These are phyloP conservation scores for Lactarius quietus DNA, from an alignment of 768 basidiomycete species.

Conservation along the genomic window DNA sequence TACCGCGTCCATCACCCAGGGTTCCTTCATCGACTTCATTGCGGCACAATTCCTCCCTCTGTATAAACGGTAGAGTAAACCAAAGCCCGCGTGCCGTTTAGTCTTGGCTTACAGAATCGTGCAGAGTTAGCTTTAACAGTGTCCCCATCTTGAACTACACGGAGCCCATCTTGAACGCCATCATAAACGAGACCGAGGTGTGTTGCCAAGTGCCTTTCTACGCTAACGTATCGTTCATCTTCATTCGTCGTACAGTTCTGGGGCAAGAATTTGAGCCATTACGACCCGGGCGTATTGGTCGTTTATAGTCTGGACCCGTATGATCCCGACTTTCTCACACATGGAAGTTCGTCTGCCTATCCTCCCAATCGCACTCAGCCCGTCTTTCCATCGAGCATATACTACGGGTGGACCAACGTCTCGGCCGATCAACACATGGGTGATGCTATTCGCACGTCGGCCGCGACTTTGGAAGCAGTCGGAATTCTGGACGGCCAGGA, in stretches of 20 bases:
- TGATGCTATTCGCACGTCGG: conserved; percentile 5
- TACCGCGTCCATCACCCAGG: neutral
- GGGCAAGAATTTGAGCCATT: neutral
- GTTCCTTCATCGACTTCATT: conserved; percentile 2
- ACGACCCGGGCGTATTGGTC: neutral
- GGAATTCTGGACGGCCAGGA: conserved; percentile 12
- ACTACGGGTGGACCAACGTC: neutral
- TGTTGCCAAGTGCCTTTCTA: neutral
- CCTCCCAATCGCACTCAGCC: conserved; percentile 7
- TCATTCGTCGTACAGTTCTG: neutral
- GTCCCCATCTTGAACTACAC: conserved; percentile 6
- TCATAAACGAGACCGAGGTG: conserved; percentile 13
- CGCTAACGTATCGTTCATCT: neutral
- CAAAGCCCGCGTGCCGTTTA: neutral
- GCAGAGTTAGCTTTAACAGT: neutral
- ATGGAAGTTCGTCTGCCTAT: conserved; percentile 9
- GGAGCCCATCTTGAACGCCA: conserved; percentile 2
- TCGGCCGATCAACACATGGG: conserved; percentile 1
- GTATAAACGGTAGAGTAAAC: neutral
- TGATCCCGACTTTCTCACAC: conserved; percentile 6
- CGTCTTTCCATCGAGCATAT: conserved; percentile 1
- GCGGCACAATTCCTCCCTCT: neutral
- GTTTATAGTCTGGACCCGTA: conserved; percentile 5
- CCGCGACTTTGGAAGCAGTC: neutral
- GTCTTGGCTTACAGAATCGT: neutral